A percentile compares a stretch with the other conserved stretches of the same genome.
Evolutionary conservation across 768 basidiomycete genomes (phyloP).

Genomic region (Pisolithus microcarpus): DNA sequence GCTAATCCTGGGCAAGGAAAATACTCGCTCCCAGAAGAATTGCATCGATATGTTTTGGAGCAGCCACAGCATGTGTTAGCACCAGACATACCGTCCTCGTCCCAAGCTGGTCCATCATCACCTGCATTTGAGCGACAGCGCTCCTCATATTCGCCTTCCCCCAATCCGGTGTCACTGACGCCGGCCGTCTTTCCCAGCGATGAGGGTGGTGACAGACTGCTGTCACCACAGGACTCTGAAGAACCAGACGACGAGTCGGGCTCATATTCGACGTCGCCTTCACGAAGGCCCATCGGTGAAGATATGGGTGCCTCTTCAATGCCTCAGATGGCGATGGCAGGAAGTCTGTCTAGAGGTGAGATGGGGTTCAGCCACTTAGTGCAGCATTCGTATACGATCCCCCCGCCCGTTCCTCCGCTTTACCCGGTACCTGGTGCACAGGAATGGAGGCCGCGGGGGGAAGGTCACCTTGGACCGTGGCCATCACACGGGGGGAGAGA

Average conservation of each 20-base stretch:
- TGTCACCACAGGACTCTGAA: not conserved
- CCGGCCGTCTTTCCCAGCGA: too few species aligned
- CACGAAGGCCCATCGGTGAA: not conserved
- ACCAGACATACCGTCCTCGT: not conserved
- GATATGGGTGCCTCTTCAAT: conserved; percentile 15
- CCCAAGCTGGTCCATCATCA: conserved; percentile 5
- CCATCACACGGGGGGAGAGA: conserved; percentile 12
- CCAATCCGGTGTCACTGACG: not conserved
- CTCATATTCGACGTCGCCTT: conserved; percentile 1
- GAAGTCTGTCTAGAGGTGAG: conserved; percentile 26
- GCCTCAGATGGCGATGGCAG: conserved; percentile 15
- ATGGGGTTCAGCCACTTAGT: conserved; percentile 20
- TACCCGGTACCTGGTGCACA: conserved; percentile 10
- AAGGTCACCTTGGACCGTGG: conserved; percentile 36
- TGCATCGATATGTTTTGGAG: conserved; percentile 6
- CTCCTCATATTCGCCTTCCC: not conserved
- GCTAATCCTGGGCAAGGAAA: conserved; percentile 5
- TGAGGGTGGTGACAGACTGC: not conserved
- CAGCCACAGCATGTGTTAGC: conserved; percentile 1
- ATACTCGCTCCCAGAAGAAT: conserved; percentile 6
- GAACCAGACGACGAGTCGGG: conserved; percentile 1
- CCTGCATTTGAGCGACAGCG: conserved; percentile 4
- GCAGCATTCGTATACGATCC: conserved; percentile 16
- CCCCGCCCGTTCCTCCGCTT: conserved; percentile 19
- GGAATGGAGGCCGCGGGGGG: conserved; percentile 39